Conservation (phyloP, 192 early-diverging fungal genomes). For the Pecoramyces ruminantium region DNA sequence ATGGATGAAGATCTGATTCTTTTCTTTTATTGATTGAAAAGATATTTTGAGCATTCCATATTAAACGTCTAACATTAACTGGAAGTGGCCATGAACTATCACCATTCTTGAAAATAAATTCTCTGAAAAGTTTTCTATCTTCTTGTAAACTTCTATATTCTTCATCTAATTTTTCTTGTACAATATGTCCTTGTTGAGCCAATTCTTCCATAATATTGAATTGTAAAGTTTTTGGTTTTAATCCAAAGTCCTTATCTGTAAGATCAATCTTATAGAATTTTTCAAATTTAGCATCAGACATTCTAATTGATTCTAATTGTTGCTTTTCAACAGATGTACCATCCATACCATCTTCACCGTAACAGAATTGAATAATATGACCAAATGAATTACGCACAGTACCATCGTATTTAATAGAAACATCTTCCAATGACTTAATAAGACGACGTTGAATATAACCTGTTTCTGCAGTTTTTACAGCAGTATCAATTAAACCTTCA, state of each 20-base stretch:
- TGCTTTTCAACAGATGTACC: conserved; percentile 74
- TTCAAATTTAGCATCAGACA: conserved; percentile 52
- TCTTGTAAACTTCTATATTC: conserved; percentile 61
- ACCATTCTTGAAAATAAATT: conserved; percentile 62
- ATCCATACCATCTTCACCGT: conserved; percentile 98
- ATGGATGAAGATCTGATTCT: conserved; percentile 73
- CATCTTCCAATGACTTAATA: conserved; percentile 94
- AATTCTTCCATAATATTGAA: conserved; percentile 49
- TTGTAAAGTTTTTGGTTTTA: conserved; percentile 50
- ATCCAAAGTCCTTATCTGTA: conserved; percentile 28
- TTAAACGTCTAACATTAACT: conserved; percentile 72
- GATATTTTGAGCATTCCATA: conserved; percentile 77
- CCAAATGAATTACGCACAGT: conserved; percentile 89
- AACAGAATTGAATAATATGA: conserved; percentile 86
- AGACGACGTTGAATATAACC: conserved; percentile 98
- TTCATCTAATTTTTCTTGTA: conserved; percentile 55
- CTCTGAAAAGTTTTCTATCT: conserved; percentile 60
- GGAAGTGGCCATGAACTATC: conserved; percentile 64
- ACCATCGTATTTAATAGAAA: conserved; percentile 94
- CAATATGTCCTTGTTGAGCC: conserved; percentile 52
- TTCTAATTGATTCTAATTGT: conserved; percentile 48
- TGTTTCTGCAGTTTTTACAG: conserved; percentile 95
- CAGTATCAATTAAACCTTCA: conserved; percentile 92
- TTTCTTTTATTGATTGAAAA: conserved; percentile 68
- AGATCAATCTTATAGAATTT: conserved; percentile 71